These are phyloP conservation scores for Patellifolia procumbens DNA, from an alignment of 179 eudicot species.

Conservation along the genomic window DNA sequence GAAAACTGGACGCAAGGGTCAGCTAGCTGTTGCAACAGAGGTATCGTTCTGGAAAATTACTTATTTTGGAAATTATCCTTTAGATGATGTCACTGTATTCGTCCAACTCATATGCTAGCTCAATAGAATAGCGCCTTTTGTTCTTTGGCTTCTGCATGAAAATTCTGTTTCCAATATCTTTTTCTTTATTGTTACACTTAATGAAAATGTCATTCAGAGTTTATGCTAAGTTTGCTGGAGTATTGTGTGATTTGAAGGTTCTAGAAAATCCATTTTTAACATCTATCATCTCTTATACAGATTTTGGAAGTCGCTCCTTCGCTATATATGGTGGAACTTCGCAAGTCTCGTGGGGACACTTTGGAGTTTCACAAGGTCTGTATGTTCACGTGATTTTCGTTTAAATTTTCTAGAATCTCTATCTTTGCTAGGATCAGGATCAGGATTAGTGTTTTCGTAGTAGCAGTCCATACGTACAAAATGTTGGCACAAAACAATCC, in stretches of 20 bases:
- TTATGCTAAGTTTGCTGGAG: no score
- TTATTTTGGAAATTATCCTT: background rate
- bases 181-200: background rate
- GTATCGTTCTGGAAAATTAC: slow-evolving; percentile 30
- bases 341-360: slow-evolving; percentile 87
- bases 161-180: background rate
- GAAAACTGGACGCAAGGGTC: slow-evolving; percentile 91
- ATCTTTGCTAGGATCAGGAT: background rate
- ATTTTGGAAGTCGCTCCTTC: slow-evolving; percentile 96
- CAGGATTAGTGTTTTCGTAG: background rate
- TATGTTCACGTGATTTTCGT: background rate
- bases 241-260: no score
- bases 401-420: background rate
- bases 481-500: background rate
- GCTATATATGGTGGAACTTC: slow-evolving; percentile 87
- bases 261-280: no score
- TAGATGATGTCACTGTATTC: no score
- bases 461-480: background rate
- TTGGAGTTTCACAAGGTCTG: slow-evolving; percentile 87
- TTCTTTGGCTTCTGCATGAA: background rate
- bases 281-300: slow-evolving; percentile 36
- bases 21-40: slow-evolving; percentile 92
- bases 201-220: no score
- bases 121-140: background rate
- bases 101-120: no score